Percentiles rank a stretch among this genome's conserved stretches.
These are phyloP conservation scores for Sanghuangporus baumii DNA, from an alignment of 1,284 basidiomycete genomes.

Conservation along the genomic window DNA sequence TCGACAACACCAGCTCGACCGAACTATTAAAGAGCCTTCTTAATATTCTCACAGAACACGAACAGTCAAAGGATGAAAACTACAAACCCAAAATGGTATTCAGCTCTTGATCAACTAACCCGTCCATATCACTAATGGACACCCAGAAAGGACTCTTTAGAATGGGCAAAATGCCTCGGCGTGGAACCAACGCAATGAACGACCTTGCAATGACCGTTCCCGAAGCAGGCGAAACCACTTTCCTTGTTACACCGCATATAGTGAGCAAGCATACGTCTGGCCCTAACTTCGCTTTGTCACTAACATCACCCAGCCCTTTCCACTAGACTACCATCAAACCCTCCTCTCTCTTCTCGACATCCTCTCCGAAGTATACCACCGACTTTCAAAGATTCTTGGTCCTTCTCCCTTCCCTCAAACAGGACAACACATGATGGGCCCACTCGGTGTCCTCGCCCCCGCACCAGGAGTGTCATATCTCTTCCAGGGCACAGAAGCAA, in stretches of 20 bases:
- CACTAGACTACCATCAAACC: constrained; percentile 82
- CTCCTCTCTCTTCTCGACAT: constrained; percentile 82
- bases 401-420: constrained; percentile 65
- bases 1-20: constrained; percentile 72
- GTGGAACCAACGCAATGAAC: constrained; percentile 44
- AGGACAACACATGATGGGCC: constrained; percentile 70
- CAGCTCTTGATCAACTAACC: constrained; percentile 8
- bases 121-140: constrained; percentile 15
- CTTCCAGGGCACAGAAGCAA: constrained; percentile 40
- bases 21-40: constrained; percentile 73
- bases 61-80: constrained; percentile 73
- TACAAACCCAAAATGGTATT: constrained; percentile 74
- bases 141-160: constrained; percentile 51
- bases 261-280: constrained; percentile 30
- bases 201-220: constrained; percentile 57
- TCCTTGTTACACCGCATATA: constrained; percentile 71
- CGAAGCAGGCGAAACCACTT: constrained; percentile 61
- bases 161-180: constrained; percentile 42
- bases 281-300: background rate
- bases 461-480: constrained; percentile 79
- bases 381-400: constrained; percentile 73
- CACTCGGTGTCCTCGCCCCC: constrained; percentile 63
- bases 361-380: constrained; percentile 81
- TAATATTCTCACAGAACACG: constrained; percentile 71
- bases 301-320: constrained; percentile 56